A percentile compares a stretch with the other conserved stretches of the same genome.
Conservation (phyloP, 1,139 yeast species). For the Taphrina deformans region DNA sequence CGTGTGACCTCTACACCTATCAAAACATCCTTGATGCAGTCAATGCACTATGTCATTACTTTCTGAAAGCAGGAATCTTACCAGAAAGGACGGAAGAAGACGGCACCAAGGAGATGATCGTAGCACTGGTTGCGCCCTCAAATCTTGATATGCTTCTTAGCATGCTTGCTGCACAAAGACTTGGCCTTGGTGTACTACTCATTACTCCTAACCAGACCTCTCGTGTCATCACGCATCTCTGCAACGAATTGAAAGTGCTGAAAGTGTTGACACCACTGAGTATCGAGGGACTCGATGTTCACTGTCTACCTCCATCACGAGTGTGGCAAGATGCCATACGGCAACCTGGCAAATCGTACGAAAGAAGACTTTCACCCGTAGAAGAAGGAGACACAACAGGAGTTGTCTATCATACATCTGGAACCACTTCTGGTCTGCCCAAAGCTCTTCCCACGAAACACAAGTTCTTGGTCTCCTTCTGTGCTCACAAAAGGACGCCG, state of each 20-base stretch:
- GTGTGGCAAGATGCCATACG: neutral
- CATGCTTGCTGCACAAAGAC: conserved; percentile 16
- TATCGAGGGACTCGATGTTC: conserved; percentile 5
- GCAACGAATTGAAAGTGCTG: conserved; percentile 1
- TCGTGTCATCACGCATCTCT: conserved; percentile 3
- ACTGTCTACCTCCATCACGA: neutral
- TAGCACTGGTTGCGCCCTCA: conserved; percentile 23
- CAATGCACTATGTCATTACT: conserved; percentile 17
- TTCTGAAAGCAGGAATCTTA: neutral
- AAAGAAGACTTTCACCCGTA: neutral
- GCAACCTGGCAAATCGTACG: neutral
- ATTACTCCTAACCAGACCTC: conserved; percentile 15
- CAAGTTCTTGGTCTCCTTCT: conserved; percentile 15
- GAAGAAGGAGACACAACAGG: conserved; percentile 12
- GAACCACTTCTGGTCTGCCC: conserved; percentile 17
- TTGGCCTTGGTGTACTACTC: conserved; percentile 12
- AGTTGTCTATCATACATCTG: conserved; percentile 14
- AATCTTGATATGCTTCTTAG: conserved; percentile 7
- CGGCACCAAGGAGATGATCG: neutral
- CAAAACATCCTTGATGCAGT: conserved; percentile 8
- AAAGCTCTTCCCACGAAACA: conserved; percentile 19
- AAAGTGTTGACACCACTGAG: conserved; percentile 1
- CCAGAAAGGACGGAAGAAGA: conserved; percentile 10
- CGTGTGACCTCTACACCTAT: neutral
- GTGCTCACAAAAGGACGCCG: conserved; percentile 15